Evolutionary conservation across 1,284 basidiomycete species (phyloP), one percentile per base, ranked within the genome.

Genomic region (Rugosomyces carneus): DNA sequence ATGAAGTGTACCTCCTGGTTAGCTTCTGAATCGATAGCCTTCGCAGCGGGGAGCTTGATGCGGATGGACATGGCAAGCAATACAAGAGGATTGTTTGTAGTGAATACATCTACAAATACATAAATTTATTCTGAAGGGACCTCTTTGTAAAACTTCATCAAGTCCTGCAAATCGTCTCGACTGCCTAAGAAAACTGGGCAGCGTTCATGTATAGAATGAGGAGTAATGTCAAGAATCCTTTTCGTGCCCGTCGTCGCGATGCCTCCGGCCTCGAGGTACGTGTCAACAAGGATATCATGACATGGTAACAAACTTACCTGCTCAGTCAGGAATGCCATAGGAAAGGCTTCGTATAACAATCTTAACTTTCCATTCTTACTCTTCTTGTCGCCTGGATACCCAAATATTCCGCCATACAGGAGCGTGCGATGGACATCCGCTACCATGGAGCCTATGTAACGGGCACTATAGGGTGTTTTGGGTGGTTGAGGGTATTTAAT

Each of bases 391-490:
- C 86, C 85, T 5, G 96, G 96, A 69, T 99, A 99, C 29, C 94
- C 93, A 61, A 99, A 99, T 63, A 99, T 98, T 41, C 96, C 96
- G 34, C 96, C 96, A 63, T 99, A 99, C 5, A 99, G 75, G 38
- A 99, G 71, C 5, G 96, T 99, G 56, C 95, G 81, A 70, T 99
- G 95, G 19, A 95, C 93, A 67, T 96, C 93, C 41, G 93, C 93
- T 37, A 99, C 96, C 96, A 99, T 99, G 52, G 93, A 96, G 23
- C 94, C 96, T 62, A 99, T 98, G 70, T 99, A 99, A 47, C 96
- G 82, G 48, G 92, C 87, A 54, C 87, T 91, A 66, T 95, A 95
- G 1, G 93, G 93, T 21, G 73, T 65, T 63, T 88, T 88, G 44
- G 82, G 84, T 42, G 77, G 66, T 34, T 73, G 57, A 8, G 93